A percentile compares a stretch with the other conserved stretches of the same genome.
Conservation (phyloP, 179 eudicot species). For the Heliamphora pulchella region DNA sequence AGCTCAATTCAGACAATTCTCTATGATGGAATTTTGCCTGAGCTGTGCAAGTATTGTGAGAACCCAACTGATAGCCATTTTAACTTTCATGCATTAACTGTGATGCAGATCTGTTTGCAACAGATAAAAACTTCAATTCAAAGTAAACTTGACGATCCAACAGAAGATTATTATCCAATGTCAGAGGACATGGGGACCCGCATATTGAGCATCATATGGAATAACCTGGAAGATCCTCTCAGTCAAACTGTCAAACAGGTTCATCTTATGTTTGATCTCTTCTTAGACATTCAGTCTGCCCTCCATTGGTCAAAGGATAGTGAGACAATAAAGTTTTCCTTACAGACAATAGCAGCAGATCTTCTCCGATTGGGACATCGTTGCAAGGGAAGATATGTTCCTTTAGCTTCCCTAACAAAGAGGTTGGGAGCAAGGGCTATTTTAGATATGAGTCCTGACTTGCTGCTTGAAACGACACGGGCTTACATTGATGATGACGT, state of each 20-base stretch:
- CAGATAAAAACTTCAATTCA: constrained; percentile 80
- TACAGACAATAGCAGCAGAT: constrained; percentile 54
- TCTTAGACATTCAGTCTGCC: constrained; percentile 67
- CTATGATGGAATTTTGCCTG: constrained; percentile 81
- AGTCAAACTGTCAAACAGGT: constrained; percentile 98
- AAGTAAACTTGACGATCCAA: constrained; percentile 31
- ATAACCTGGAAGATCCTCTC: constrained; percentile 88
- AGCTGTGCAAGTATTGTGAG: constrained; percentile 77
- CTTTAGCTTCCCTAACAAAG: constrained; percentile 81
- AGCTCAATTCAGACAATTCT: constrained; percentile 41
- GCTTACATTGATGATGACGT: constrained; percentile 91
- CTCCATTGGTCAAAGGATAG: constrained; percentile 42
- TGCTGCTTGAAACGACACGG: constrained; percentile 54
- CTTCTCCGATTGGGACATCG: constrained; percentile 82
- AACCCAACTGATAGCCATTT: constrained; percentile 91
- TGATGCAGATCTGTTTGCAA: constrained; percentile 91
- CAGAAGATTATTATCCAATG: constrained; percentile 38
- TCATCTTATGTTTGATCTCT: constrained; percentile 86
- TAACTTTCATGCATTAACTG: constrained; percentile 87
- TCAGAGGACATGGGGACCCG: constrained; percentile 61
- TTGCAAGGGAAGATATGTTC: constrained; percentile 93
- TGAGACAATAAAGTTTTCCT: constrained; percentile 37
- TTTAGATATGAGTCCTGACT: constrained; percentile 59
- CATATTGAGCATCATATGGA: constrained; percentile 73
- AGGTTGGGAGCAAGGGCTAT: constrained; percentile 79